These are phyloP conservation scores for Leccinellum albellum DNA, from an alignment of 768 basidiomycete species.

Conservation along the genomic window DNA sequence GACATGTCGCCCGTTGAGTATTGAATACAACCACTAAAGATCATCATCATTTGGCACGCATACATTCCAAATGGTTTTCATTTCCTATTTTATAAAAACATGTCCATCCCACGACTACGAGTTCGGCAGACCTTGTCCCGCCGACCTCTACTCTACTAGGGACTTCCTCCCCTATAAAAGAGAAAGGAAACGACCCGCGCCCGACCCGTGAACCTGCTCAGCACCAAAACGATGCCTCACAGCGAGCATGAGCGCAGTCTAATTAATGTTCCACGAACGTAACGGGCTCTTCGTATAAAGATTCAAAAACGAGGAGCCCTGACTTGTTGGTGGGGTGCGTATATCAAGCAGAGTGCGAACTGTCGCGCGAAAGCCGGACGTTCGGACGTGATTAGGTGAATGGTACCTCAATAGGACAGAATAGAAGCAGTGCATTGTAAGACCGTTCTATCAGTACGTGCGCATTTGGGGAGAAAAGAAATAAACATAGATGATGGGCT, in stretches of 20 bases:
- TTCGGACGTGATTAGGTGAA: not conserved
- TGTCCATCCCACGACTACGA: conserved; percentile 74
- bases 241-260: conserved; percentile 39
- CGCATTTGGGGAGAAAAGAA: not conserved
- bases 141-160: conserved; percentile 58
- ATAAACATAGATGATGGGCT: not conserved
- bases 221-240: conserved; percentile 54
- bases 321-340: conserved; percentile 50
- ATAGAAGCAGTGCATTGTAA: no score
- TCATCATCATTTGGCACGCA: not conserved
- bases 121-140: conserved; percentile 32
- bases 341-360: not conserved
- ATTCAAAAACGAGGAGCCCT: conserved; percentile 48
- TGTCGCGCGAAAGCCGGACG: not conserved
- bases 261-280: conserved; percentile 66
- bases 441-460: no score
- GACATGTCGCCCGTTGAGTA: conserved; percentile 1
- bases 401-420: no score
- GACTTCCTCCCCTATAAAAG: conserved; percentile 30
- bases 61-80: conserved; percentile 8
- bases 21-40: not conserved
- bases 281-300: conserved; percentile 55
- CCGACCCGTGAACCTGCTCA: conserved; percentile 41
- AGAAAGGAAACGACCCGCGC: conserved; percentile 32
- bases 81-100: conserved; percentile 20